These are phyloP conservation scores for Fusarium nisikadoi DNA, from an alignment of 2,329 filamentous ascomycete species.

Conservation along the genomic window DNA sequence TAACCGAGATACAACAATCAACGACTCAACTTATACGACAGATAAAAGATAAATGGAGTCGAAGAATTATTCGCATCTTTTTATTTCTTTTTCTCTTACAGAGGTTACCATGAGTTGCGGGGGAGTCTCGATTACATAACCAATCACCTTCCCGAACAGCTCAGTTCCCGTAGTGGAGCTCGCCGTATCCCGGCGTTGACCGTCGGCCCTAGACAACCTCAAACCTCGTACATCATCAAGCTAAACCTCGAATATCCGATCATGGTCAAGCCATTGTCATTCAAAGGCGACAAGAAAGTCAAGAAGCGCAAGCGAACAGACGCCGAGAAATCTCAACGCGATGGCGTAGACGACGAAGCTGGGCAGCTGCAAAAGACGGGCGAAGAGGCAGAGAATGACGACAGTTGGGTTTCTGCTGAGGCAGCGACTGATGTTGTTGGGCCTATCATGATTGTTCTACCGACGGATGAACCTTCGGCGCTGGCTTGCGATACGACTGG, in stretches of 20 bases:
- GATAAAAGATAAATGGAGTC: not conserved
- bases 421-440: conserved; percentile 78
- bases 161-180: conserved; percentile 43
- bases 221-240: conserved; percentile 1
- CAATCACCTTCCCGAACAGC: conserved; percentile 27
- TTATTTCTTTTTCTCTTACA: conserved; percentile 16
- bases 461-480: conserved; percentile 77
- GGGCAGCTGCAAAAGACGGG: conserved; percentile 38
- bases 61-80: not conserved
- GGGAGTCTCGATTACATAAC: conserved; percentile 43
- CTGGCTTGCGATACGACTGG: conserved; percentile 88
- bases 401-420: conserved; percentile 93
- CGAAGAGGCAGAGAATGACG: conserved; percentile 68
- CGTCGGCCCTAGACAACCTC: conserved; percentile 8
- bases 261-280: conserved; percentile 90
- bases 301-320: conserved; percentile 87
- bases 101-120: conserved; percentile 25
- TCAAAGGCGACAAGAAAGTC: conserved; percentile 96
- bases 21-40: not conserved
- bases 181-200: conserved; percentile 46
- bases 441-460: conserved; percentile 84
- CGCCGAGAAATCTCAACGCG: conserved; percentile 56
- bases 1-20: not conserved
- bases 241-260: not conserved
- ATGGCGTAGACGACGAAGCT: conserved; percentile 25